Base-by-base conservation (phyloP, 805 yeast species). In the Sugiyamaella chiloensis region DNA sequence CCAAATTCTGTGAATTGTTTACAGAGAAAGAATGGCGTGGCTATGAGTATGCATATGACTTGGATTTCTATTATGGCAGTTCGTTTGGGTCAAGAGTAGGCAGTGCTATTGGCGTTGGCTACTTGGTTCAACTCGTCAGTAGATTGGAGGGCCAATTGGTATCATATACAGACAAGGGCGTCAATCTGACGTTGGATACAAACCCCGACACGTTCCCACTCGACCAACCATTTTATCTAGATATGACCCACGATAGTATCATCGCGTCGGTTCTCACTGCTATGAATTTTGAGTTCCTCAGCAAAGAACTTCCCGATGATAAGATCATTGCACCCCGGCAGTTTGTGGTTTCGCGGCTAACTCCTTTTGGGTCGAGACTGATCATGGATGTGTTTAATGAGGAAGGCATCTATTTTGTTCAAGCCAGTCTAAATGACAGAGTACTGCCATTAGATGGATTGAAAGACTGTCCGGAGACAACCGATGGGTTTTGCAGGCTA, bases 161-260 rank as follows among this genome's bases (percentile, higher is more conserved):
- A n/a, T 69, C 75, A 47, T 67, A 81, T 54, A 63, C 70, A 51
- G 73, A 74, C 46, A 39, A 35, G 24, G 75, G 76, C 29, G 74
- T 73, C 50, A 81, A 78, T 56, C 63, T 70, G 11, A 72, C 76
- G 5, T 55, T 66, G 5, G 63, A 62, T 46, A 35, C 49, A 43
- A 44, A 47, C 48, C 52, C 59, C 9, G 60, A 46, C 19, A 59
- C 63, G 9, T 71, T 70, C 62, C 75, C 75, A n/a, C 53, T 65
- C 24, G 73, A 69, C 50, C 76, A 63, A 60, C 74, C 77, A 49
- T 69, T 85, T 37, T 82, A 82, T 72, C 72, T 84, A 53, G 83
- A 80, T 54, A 83, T 85, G 68, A 73, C 87, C n/a, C 95, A 87
- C 60, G 95, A 87, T 61, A 76, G 84, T 32, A 84, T 83, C 52